Conservation (phyloP, 2,329 filamentous ascomycete species). For the Grosmannia huntii region DNA sequence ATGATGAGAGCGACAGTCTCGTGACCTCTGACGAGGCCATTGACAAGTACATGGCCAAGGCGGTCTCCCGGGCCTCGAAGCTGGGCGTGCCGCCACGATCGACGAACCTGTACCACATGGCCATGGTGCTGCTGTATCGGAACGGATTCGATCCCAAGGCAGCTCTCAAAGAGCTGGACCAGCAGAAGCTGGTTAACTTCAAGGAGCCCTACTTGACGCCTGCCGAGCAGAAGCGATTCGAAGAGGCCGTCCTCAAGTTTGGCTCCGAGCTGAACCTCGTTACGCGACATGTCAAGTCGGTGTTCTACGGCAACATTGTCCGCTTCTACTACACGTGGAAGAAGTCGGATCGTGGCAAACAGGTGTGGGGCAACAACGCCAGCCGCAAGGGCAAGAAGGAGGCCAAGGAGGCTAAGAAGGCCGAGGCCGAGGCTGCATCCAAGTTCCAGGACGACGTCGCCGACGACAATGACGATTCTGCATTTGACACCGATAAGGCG, state of each 20-base stretch:
- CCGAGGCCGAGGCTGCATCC: constrained; percentile 49
- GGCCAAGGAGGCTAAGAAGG: constrained; percentile 62
- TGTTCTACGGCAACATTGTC: constrained; percentile 68
- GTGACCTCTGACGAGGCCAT: constrained; percentile 41
- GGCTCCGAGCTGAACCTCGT: constrained; percentile 81
- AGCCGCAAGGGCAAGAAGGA: constrained; percentile 87
- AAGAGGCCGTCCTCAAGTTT: constrained; percentile 79
- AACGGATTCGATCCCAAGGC: constrained; percentile 58
- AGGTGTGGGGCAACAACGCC: constrained; percentile 82
- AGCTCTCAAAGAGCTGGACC: constrained; percentile 57
- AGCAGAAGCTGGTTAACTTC: constrained; percentile 56
- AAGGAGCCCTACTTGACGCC: constrained; percentile 73
- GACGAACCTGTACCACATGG: constrained; percentile 81
- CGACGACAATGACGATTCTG: constrained; percentile 85
- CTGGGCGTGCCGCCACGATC: constrained; percentile 63
- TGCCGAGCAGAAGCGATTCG: constrained; percentile 77
- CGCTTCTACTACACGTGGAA: constrained; percentile 98
- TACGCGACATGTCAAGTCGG: constrained; percentile 72
- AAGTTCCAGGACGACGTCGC: constrained; percentile 88
- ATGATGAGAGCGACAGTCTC: background rate
- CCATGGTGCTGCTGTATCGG: constrained; percentile 58
- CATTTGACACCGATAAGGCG: constrained; percentile 85
- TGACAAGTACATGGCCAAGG: constrained; percentile 62
- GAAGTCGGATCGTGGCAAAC: constrained; percentile 71
- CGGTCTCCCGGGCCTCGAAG: constrained; percentile 48